These are phyloP conservation scores for Bathelium albidoporum DNA, from an alignment of 495 filamentous ascomycete species.

Conservation along the genomic window DNA sequence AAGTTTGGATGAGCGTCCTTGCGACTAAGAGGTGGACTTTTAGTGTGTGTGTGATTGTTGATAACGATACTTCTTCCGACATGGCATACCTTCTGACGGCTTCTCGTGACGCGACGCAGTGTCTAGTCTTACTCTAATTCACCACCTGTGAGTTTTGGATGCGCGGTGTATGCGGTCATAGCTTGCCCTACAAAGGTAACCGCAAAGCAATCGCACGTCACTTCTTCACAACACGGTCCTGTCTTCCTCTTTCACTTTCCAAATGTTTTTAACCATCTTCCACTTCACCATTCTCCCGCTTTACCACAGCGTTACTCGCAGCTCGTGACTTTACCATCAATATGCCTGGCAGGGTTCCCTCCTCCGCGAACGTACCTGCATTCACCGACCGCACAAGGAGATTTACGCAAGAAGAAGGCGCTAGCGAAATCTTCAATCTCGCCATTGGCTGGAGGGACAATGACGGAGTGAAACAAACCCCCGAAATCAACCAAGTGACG, in stretches of 20 bases:
- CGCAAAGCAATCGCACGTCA: background rate
- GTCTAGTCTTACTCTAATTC: too few species aligned
- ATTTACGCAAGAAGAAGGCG: background rate
- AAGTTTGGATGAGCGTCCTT: too few species aligned
- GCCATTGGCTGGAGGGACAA: background rate
- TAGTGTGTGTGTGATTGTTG: too few species aligned
- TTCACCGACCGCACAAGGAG: background rate
- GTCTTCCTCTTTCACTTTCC: background rate
- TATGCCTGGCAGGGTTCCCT: background rate
- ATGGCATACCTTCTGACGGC: too few species aligned
- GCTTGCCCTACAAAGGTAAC: background rate
- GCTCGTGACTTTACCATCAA: background rate
- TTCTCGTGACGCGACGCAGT: too few species aligned
- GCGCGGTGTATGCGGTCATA: background rate
- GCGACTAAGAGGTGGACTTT: too few species aligned
- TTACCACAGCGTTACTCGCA: background rate
- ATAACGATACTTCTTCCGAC: too few species aligned
- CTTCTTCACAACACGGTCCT: background rate
- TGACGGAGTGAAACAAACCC: background rate
- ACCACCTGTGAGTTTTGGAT: too few species aligned
- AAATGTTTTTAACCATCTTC: background rate
- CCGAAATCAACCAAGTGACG: background rate
- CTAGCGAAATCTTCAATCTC: background rate
- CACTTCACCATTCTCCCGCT: background rate
- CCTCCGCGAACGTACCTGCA: background rate